Evolutionary conservation across 2,329 filamentous ascomycete species (phyloP), one percentile per base, ranked within the genome.

Genomic region (Cryoendolithus antarcticus): DNA sequence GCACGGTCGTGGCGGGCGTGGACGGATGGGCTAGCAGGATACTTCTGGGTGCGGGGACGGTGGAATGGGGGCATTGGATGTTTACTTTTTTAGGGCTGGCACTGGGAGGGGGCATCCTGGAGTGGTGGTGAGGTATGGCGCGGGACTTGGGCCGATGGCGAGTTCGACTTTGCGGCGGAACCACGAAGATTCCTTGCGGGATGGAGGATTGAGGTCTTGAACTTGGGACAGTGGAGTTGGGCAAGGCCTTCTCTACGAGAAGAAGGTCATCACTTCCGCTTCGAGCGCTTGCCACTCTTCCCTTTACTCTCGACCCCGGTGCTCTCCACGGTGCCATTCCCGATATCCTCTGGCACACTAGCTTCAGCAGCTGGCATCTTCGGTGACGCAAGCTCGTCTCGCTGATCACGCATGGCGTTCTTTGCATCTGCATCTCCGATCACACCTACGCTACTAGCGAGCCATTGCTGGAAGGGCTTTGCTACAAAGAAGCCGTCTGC

Each of bases 391-490:
- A 52, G 38, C 9, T 48, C 46, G 27, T 54, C 52, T 29, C 48
- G 43, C 41, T 55, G 47, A 12, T 66, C 64, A 42, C 64, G 62
- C 4, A 62, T 55, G 3, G 67, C 65, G 34, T 67, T 69, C 42
- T 63, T 63, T 19, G 77, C 72, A 52, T 89, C 83, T 27, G 70
- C 70, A 49, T 69, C 69, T 37, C 78, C 82, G 44, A 89, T 71
- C 27, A 72, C 56, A 1, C 77, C 73, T 3, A 89, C 69, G 31
- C 72, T 70, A n/a, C 71, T 71, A 8, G 82, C 82, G 35, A 91
- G 66, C 64, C 84, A 76, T 56, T 78, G 73, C 69, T 91, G 84
- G 62, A 91, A 88, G 4, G 84, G 83, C 48, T 74, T 67, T 6
- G 75, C 72, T 34, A 86, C 72, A 57, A 91, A 86, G 58, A 71